Evolutionary conservation across 768 basidiomycete species (phyloP).

Genomic region (Leccinum fibrillosum): DNA sequence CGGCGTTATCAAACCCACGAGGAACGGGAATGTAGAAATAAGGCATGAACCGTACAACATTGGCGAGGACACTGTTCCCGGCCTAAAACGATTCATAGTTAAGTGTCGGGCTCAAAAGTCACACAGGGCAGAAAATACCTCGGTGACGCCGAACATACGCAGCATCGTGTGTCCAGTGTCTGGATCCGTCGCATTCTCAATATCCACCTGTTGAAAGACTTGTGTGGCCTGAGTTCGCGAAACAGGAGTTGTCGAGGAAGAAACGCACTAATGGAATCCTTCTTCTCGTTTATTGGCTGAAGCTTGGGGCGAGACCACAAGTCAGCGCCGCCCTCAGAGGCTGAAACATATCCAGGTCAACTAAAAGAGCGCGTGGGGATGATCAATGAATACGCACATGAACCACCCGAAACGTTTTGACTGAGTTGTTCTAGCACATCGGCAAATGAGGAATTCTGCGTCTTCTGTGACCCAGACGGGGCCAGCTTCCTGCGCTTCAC

Average conservation of each 20-base stretch:
- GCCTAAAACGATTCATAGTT: constrained; percentile 38
- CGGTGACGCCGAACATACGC: constrained; percentile 89
- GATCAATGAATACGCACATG: constrained; percentile 34
- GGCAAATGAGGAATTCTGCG: constrained; percentile 46
- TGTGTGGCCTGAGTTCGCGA: background rate
- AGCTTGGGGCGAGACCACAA: constrained; percentile 67
- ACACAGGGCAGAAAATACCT: constrained; percentile 43
- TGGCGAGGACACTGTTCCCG: constrained; percentile 86
- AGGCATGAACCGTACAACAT: constrained; percentile 79
- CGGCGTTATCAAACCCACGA: constrained; percentile 70
- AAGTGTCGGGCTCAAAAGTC: background rate
- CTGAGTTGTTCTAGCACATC: constrained; percentile 63
- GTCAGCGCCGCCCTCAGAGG: constrained; percentile 75
- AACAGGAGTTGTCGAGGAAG: background rate
- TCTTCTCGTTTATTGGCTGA: constrained; percentile 51
- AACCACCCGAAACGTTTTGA: constrained; percentile 40
- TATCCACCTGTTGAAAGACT: constrained; percentile 98
- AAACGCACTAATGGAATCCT: constrained; percentile 64
- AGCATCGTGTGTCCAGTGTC: constrained; percentile 41
- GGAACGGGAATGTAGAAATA: constrained; percentile 94
- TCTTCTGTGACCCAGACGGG: constrained; percentile 30
- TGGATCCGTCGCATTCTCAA: constrained; percentile 62
- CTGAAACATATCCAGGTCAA: constrained; percentile 31
- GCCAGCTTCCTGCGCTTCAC: constrained; percentile 55
- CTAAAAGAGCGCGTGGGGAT: background rate